Evolutionary conservation across 495 filamentous ascomycete species (phyloP).

Genomic region (Lindgomyces ingoldianus): DNA sequence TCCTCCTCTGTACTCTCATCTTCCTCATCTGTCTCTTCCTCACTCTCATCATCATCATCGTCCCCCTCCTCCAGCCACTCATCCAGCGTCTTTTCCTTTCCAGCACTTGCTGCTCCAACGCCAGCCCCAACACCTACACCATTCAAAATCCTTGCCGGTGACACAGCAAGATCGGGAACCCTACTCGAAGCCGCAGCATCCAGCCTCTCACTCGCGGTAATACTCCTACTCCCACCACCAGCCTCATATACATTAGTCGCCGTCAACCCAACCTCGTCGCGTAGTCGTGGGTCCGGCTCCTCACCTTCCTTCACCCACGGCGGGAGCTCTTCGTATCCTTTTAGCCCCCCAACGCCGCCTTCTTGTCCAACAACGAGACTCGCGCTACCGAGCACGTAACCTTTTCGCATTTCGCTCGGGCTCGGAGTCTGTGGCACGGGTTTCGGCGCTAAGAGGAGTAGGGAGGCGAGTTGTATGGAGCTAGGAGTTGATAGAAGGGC

Average conservation of each 20-base stretch:
- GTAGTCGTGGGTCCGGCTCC: slow-evolving; percentile 75
- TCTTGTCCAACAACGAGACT: slow-evolving; percentile 80
- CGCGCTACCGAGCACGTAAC: slow-evolving; percentile 75
- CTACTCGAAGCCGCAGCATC: slow-evolving; percentile 45
- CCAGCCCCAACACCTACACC: slow-evolving; percentile 29
- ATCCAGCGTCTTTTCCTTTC: slow-evolving; percentile 72
- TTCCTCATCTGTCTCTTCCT: slow-evolving; percentile 54
- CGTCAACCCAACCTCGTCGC: slow-evolving; percentile 52
- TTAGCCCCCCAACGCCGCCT: slow-evolving; percentile 66
- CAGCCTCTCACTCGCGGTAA: slow-evolving; percentile 66
- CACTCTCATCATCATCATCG: slow-evolving; percentile 52
- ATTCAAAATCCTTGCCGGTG: slow-evolving; percentile 32
- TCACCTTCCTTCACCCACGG: slow-evolving; percentile 79
- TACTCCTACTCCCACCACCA: slow-evolving; percentile 49
- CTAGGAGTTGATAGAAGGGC: slow-evolving; percentile 72
- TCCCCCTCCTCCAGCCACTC: slow-evolving; percentile 80
- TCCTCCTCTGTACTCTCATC: slow-evolving; percentile 49
- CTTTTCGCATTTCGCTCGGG: slow-evolving; percentile 76
- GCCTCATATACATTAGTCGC: slow-evolving; percentile 32
- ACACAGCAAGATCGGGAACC: not conserved
- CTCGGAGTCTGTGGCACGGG: slow-evolving; percentile 84
- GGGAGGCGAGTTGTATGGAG: slow-evolving; percentile 78
- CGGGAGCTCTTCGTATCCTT: slow-evolving; percentile 75
- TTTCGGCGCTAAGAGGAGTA: slow-evolving; percentile 91
- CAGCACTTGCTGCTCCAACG: not conserved